Evolutionary conservation across 169 alveolate species (phyloP), one percentile per base, ranked within the genome.

Genomic region (Cryptosporidium canis): DNA sequence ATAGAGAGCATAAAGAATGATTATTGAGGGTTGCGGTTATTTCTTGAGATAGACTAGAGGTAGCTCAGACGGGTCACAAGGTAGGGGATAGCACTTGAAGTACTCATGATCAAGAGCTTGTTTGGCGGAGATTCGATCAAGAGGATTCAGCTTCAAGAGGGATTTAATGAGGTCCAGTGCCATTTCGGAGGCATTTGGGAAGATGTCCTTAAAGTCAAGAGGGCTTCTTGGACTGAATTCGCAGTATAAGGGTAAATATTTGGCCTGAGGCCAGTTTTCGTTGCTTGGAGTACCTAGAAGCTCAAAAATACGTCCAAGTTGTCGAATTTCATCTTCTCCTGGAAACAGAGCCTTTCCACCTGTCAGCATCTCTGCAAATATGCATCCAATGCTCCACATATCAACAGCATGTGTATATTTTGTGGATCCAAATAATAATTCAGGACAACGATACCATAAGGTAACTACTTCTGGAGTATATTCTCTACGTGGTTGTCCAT

Each of bases 401-500:
- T 97, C 99, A 64, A 96, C 96, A 0, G 98, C 95, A 63, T 93
- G 92, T 29, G 95, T 95, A 83, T 97, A 97, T 51, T 93, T 58
- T 27, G 93, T 94, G 24, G 98, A 96, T 21, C 98, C 97, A 83
- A 94, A 92, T 65, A 97, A 94, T 33, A 96, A 96, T 93, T 97
- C 99, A 0, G 99, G 99, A 2, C 98, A 95, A 70, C 99, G 68
- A 87, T 97, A 97, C 99, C 99, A 97, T 67, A 97, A 94, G 16
- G 98, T 96, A 18, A 96, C 96, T 2, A 96, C 98, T 44, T 91
- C 90, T 31, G 92, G 93, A 24, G 98, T 96, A 90, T 95, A 83
- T 83, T 91, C 95, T 35, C 95, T 43, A 55, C 85, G 92, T 33
- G 97, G 96, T 72, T 92, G 93, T 12, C 98, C 97, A 71, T 91